These are phyloP conservation scores for Aurinia saxatilis DNA, from an alignment of 345 rosid species.

Conservation along the genomic window DNA sequence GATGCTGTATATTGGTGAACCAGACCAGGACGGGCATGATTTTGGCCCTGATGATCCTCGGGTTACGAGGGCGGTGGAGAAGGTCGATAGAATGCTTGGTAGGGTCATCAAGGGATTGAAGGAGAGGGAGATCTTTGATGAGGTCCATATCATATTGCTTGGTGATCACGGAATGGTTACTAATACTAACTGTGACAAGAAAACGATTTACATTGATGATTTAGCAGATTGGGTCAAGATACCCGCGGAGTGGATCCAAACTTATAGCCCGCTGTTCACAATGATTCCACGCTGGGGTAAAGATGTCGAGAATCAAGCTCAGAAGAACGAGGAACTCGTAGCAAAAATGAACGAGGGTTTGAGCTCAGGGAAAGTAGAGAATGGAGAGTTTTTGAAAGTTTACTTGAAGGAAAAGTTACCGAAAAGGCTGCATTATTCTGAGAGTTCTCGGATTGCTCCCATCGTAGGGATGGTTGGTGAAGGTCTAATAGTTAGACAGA, in stretches of 20 bases:
- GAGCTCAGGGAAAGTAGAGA: slow-evolving; percentile 57
- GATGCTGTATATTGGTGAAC: slow-evolving; percentile 71
- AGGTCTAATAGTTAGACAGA: slow-evolving; percentile 65
- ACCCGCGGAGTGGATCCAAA: slow-evolving; percentile 54
- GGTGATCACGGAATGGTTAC: slow-evolving; percentile 98
- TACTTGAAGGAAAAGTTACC: slow-evolving; percentile 81
- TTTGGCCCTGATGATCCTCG: slow-evolving; percentile 83
- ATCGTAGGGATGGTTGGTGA: slow-evolving; percentile 70
- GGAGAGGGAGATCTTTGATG: slow-evolving; percentile 61
- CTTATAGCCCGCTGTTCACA: slow-evolving; percentile 59
- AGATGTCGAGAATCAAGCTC: slow-evolving; percentile 5
- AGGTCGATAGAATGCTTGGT: slow-evolving; percentile 57
- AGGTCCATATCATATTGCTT: slow-evolving; percentile 66
- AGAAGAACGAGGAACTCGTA: slow-evolving; percentile 37
- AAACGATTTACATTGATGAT: slow-evolving; percentile 57
- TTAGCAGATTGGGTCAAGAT: slow-evolving; percentile 57
- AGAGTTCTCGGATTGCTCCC: slow-evolving; percentile 67
- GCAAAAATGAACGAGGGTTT: slow-evolving; percentile 71
- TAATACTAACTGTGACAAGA: slow-evolving; percentile 71
- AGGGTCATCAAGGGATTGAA: slow-evolving; percentile 64
- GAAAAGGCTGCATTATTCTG: slow-evolving; percentile 55
- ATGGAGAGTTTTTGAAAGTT: slow-evolving; percentile 57
- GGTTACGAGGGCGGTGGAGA: slow-evolving; percentile 50
- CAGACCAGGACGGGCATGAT: slow-evolving; percentile 76
- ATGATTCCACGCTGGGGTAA: slow-evolving; percentile 49